These are phyloP conservation scores for Sordaria brevicollis DNA, from an alignment of 495 filamentous ascomycete species.

Conservation along the genomic window DNA sequence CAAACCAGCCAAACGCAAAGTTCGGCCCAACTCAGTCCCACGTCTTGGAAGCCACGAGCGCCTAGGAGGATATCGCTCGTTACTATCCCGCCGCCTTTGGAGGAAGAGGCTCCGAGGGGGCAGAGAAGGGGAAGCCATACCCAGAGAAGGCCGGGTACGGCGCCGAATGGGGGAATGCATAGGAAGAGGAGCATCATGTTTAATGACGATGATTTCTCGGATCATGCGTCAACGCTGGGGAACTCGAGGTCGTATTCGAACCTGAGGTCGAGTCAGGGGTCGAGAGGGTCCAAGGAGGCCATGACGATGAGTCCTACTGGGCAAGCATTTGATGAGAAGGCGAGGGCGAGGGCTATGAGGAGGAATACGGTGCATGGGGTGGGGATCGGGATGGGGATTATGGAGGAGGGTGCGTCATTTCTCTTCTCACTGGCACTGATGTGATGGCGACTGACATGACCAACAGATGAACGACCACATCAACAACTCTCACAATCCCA, in stretches of 20 bases:
- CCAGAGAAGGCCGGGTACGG: neutral
- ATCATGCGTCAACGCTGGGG: neutral
- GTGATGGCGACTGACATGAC: neutral
- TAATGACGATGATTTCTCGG: neutral
- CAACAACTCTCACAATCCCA: neutral
- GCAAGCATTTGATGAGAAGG: neutral
- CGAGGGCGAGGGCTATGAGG: neutral
- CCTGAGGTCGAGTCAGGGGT: neutral
- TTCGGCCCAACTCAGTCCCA: neutral
- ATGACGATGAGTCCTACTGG: neutral
- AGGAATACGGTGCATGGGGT: constrained; percentile 8
- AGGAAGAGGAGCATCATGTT: neutral
- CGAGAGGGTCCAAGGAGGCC: neutral
- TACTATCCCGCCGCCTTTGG: neutral
- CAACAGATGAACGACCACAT: neutral
- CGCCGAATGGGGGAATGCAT: neutral
- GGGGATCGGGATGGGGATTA: neutral
- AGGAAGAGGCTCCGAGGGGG: neutral
- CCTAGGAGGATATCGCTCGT: neutral
- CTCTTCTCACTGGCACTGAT: neutral
- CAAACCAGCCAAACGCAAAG: neutral
- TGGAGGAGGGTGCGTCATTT: constrained; percentile 5
- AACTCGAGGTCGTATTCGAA: neutral
- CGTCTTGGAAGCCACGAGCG: neutral
- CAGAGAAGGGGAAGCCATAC: neutral